Evolutionary conservation across 495 filamentous ascomycete species (phyloP).

Genomic region (Penicillium antarcticum): DNA sequence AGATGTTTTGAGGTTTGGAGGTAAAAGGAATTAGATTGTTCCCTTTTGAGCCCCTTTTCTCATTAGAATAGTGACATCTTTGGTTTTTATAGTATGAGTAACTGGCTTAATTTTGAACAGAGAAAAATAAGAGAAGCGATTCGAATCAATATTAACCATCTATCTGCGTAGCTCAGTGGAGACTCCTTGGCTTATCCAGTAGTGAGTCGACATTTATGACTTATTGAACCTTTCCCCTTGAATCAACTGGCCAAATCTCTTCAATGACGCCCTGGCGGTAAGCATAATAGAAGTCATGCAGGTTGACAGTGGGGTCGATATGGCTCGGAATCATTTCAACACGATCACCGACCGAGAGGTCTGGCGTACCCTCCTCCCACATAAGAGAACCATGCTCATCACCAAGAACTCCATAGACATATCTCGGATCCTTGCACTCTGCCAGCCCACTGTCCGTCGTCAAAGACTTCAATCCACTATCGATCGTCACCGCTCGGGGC

Average conservation of each 20-base stretch:
- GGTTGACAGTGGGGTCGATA: slow-evolving; percentile 37
- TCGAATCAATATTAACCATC: too few species aligned
- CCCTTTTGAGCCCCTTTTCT: too few species aligned
- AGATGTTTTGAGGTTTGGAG: too few species aligned
- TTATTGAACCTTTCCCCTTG: slow-evolving; percentile 37
- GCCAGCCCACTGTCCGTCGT: slow-evolving; percentile 38
- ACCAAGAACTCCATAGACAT: slow-evolving; percentile 30
- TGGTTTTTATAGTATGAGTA: too few species aligned
- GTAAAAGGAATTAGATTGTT: too few species aligned
- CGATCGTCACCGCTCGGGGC: slow-evolving; percentile 30
- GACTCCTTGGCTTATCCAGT: too few species aligned
- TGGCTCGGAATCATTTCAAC: slow-evolving; percentile 39
- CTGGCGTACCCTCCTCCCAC: slow-evolving; percentile 28
- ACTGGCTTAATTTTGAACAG: too few species aligned
- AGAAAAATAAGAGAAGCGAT: too few species aligned
- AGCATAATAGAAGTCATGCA: slow-evolving; percentile 38
- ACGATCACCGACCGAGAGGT: slow-evolving; percentile 28
- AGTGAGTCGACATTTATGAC: too few species aligned
- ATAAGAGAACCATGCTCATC: slow-evolving; percentile 36
- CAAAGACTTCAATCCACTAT: slow-evolving; percentile 35
- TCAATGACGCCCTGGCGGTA: slow-evolving; percentile 30
- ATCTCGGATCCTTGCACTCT: slow-evolving; percentile 33
- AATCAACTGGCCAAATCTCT: slow-evolving; percentile 39
- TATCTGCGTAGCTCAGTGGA: too few species aligned
- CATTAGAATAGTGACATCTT: too few species aligned